Evolutionary conservation across 306 rosid genomes (phyloP), one percentile per base, ranked within the genome.

Genomic region (Prunus fruticosa): DNA sequence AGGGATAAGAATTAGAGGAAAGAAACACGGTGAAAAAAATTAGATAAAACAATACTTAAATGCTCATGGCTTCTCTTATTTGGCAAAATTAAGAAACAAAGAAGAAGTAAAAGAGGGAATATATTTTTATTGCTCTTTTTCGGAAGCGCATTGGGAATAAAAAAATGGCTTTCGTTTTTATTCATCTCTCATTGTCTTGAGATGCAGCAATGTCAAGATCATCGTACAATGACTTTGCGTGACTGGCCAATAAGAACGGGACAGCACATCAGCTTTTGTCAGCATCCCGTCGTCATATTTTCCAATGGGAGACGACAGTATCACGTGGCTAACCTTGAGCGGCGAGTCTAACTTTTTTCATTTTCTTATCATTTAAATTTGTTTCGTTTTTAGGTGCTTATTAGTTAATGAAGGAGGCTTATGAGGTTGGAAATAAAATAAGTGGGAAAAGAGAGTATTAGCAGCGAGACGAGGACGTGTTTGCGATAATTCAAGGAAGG

Each of bases 141-240:
- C 38, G 38, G 38, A 32, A 32, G 7, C 7, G 38, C 38, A 32
- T 32, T 32, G 38, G 38, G 14, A 51, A 51, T 51, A 4, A 51
- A 51, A 51, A 3, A 13, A 15, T 61, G 41, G 41, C 38, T 0
- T 32, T 32, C 19, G 5, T 3, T 54, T 71, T 69, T 54, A n/a
- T 34, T 12, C 10, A 34, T 71, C 28, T 22, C 20, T 71, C 43
- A 34, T 5, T 71, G 28, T 19, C 38, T 18, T 2, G 0, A 32
- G 12, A 38, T 13, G 18, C 15, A 13, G 62, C 27, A 28, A 11
- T 20, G 74, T 57, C 53, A 45, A 53, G 28, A 75, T 78, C 84
- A 84, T 84, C 84, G 84, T 84, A 84, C 84, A 65, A 57, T 14
- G 66, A 66, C 56, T 47, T 34, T 58, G 63, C 20, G 30, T 43